These are phyloP conservation scores for Mimosa bimucronata DNA, from an alignment of 306 rosid species.

Conservation along the genomic window DNA sequence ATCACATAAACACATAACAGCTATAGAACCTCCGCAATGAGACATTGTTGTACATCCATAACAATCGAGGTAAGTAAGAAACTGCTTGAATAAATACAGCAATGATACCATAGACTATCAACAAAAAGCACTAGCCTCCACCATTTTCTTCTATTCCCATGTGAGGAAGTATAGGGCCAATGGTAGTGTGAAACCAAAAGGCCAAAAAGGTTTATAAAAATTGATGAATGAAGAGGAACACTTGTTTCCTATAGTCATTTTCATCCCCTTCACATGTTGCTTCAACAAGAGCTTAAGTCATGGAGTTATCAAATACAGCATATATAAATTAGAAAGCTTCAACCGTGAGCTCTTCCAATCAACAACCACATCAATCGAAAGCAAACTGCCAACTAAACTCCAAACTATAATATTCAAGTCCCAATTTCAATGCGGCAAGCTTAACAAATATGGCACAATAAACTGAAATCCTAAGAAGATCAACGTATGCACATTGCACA, in stretches of 20 bases:
- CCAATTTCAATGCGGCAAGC: not conserved
- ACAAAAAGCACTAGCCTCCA: not conserved
- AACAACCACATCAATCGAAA: not conserved
- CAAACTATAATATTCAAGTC: not conserved
- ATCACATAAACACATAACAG: not conserved
- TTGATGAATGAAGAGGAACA: no score
- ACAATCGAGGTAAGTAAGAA: not conserved
- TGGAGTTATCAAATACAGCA: not conserved
- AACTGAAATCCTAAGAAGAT: not conserved
- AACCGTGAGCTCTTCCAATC: slow-evolving; percentile 5
- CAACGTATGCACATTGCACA: not conserved
- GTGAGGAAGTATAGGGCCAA: not conserved
- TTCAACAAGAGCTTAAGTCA: slow-evolving; percentile 8
- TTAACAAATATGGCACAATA: slow-evolving; percentile 1
- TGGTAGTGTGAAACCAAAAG: no score
- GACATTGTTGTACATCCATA: not conserved
- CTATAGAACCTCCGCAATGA: not conserved
- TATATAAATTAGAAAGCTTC: not conserved
- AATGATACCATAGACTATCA: not conserved
- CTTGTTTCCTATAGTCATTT: no score
- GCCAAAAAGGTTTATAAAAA: no score
- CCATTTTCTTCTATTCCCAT: not conserved
- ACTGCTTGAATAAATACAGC: not conserved
- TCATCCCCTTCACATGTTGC: not conserved
- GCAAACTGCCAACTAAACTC: not conserved